Evolutionary conservation across 108 stramenopile species (phyloP).

Genomic region (Skeletonema potamos): DNA sequence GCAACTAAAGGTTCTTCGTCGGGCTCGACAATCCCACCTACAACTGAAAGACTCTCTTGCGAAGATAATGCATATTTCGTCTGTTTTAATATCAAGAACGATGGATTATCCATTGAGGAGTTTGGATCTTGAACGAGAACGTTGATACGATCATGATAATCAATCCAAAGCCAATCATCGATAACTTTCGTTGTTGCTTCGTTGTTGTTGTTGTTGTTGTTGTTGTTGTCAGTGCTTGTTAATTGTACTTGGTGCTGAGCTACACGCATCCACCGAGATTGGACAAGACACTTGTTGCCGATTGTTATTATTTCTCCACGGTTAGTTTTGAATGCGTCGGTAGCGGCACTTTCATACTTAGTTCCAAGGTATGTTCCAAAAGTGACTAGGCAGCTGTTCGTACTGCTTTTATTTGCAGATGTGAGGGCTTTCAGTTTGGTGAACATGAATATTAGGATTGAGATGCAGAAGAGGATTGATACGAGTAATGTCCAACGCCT

Average conservation of each 20-base stretch:
- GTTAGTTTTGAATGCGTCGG: background rate
- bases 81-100: slow-evolving; percentile 76
- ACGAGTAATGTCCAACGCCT: background rate
- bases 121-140: slow-evolving; percentile 66
- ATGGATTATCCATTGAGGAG: background rate
- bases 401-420: background rate
- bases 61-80: slow-evolving; percentile 80
- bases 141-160: slow-evolving; percentile 88
- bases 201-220: slow-evolving; percentile 1
- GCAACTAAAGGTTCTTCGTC: slow-evolving; percentile 59
- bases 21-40: slow-evolving; percentile 84
- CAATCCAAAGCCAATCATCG: slow-evolving; percentile 87
- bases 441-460: background rate
- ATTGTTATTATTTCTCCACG: slow-evolving; percentile 31
- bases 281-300: slow-evolving; percentile 60
- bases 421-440: background rate
- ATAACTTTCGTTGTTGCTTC: slow-evolving; percentile 28
- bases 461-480: background rate
- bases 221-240: slow-evolving; percentile 18
- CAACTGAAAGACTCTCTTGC: slow-evolving; percentile 56
- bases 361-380: slow-evolving; percentile 21
- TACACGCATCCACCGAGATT: slow-evolving; percentile 75
- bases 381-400: slow-evolving; percentile 8
- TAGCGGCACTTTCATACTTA: slow-evolving; percentile 6
- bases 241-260: slow-evolving; percentile 67